phyloP scores from a whole-genome alignment of 2,329 filamentous ascomycete genomes.

The Paecilomyces fulvus region DNA sequence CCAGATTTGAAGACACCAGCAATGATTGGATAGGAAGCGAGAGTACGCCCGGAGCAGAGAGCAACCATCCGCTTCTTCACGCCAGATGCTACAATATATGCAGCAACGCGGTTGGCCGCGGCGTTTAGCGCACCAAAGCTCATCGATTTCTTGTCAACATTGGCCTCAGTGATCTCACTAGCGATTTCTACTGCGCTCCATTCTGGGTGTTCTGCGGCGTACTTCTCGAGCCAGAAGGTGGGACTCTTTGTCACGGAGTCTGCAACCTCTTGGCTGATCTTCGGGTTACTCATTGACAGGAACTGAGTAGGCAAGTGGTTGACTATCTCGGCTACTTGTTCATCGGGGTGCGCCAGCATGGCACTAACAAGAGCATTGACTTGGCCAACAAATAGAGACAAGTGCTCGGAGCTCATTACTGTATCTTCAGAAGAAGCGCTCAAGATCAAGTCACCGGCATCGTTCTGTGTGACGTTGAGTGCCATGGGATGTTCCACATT shows the following conservation, averaged over 20 bases:
- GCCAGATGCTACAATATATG: conserved; percentile 14
- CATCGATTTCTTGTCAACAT: conserved; percentile 15
- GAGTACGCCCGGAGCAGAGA: conserved; percentile 18
- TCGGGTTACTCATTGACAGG: conserved; percentile 15
- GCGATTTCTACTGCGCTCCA: conserved; percentile 24
- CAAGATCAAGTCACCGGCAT: conserved; percentile 13
- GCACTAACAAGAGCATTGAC: conserved; percentile 19
- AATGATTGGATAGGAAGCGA: conserved; percentile 20
- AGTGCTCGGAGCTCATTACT: conserved; percentile 19
- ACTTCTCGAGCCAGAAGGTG: conserved; percentile 19
- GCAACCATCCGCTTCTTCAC: conserved; percentile 18
- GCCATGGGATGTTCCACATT: conserved; percentile 35
- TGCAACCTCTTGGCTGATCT: conserved; percentile 11
- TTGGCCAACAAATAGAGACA: conserved; percentile 20
- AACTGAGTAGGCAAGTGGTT: conserved; percentile 14
- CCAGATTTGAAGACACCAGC: conserved; percentile 26
- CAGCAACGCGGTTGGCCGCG: conserved; percentile 16
- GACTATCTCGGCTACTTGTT: conserved; percentile 14
- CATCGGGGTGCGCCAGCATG: conserved; percentile 20
- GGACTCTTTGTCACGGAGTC: conserved; percentile 15
- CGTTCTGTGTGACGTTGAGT: conserved; percentile 26
- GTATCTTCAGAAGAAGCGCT: conserved; percentile 17
- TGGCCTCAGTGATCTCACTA: conserved; percentile 10
- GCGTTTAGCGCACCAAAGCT: conserved; percentile 17
- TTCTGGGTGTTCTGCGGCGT: conserved; percentile 16